Evolutionary conservation across 305 asterid species (phyloP).

Genomic region (Rubia tinctorum): DNA sequence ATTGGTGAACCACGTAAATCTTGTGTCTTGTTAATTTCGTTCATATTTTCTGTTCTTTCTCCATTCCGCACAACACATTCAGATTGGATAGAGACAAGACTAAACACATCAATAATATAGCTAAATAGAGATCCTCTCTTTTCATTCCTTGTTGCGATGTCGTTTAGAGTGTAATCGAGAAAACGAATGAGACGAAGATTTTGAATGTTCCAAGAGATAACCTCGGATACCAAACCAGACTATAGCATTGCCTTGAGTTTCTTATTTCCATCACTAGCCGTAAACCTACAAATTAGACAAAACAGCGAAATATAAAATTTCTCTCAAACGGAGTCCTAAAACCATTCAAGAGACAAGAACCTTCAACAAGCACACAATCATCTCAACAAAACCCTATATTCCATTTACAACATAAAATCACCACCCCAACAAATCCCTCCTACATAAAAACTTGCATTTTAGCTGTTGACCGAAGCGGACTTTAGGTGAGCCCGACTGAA

Average conservation of each 20-base stretch:
- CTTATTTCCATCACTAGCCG: constrained; percentile 34
- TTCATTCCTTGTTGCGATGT: constrained; percentile 63
- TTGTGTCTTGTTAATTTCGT: no score
- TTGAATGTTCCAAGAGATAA: constrained; percentile 66
- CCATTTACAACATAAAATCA: no score
- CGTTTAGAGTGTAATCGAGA: constrained; percentile 68
- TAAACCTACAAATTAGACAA: constrained; percentile 41
- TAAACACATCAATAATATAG: not conserved
- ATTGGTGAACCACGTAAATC: no score
- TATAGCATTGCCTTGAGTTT: no score
- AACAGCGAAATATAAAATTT: not conserved
- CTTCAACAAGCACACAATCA: no score
- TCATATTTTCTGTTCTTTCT: no score
- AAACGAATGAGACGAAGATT: constrained; percentile 68
- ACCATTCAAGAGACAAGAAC: not conserved
- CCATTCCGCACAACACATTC: no score
- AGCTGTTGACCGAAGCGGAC: no score
- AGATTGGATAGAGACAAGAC: not conserved
- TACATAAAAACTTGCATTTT: no score
- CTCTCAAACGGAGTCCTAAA: not conserved
- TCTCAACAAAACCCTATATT: no score
- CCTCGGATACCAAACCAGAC: constrained; percentile 12
- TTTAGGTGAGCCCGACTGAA: no score
- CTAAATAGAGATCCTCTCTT: constrained; percentile 33
- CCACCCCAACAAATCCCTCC: no score